phyloP scores from a whole-genome alignment of 2,329 filamentous ascomycete genomes.

The Paraconiothyrium brasiliense region DNA sequence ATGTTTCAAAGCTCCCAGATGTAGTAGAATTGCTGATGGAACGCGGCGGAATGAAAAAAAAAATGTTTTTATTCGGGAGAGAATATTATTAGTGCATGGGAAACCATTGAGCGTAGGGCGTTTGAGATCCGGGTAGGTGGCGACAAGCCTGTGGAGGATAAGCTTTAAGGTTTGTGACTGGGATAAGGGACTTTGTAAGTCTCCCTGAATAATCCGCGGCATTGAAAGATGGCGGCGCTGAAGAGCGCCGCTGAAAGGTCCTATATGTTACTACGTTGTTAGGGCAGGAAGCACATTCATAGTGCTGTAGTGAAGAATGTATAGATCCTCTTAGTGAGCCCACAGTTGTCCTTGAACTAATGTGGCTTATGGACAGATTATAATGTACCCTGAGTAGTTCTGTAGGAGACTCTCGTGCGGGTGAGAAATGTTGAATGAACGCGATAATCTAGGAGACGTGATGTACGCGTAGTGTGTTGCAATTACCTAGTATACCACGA shows the following conservation, averaged over 20 bases:
- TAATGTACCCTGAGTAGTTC: not conserved
- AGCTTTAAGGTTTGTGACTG: no score
- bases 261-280: constrained; percentile 1
- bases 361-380: no score
- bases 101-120: no score
- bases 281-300: not conserved
- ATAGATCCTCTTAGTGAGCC: not conserved
- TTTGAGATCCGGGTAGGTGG: no score
- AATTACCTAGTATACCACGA: not conserved
- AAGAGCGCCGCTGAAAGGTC: not conserved
- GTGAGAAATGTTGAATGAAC: not conserved
- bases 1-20: no score
- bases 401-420: no score
- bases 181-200: no score
- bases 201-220: not conserved
- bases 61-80: no score
- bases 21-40: no score
- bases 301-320: not conserved
- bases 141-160: no score
- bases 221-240: not conserved
- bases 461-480: not conserved
- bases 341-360: not conserved
- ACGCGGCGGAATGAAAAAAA: no score
- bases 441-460: not conserved
- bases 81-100: no score